phyloP scores from a whole-genome alignment of 1,284 basidiomycete species.

The Papiliotrema terrestris region DNA sequence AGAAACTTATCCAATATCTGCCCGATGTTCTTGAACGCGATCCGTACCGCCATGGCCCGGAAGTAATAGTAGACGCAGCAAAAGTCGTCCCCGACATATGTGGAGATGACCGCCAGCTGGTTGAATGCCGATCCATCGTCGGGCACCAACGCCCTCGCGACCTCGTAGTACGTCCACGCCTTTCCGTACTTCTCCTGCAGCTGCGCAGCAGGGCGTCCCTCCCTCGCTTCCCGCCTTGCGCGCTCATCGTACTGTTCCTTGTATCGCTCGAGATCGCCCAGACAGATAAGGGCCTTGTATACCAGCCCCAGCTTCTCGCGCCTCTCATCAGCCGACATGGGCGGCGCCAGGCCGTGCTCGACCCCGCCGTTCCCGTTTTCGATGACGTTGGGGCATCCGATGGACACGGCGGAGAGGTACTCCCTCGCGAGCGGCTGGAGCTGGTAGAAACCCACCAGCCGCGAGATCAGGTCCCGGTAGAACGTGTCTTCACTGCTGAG shows the following conservation, averaged over 20 bases:
- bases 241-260: conserved; percentile 67
- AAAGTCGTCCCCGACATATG: conserved; percentile 79
- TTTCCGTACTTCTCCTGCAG: conserved; percentile 56
- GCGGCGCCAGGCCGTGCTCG: conserved; percentile 26
- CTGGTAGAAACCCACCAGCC: conserved; percentile 64
- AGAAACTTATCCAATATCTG: conserved; percentile 77
- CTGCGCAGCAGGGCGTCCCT: conserved; percentile 10
- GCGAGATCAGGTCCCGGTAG: conserved; percentile 71
- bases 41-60: conserved; percentile 79
- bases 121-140: conserved; percentile 78
- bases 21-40: conserved; percentile 81
- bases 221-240: conserved; percentile 22
- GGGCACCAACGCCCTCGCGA: conserved; percentile 75
- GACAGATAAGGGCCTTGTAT: conserved; percentile 82
- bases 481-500: conserved; percentile 82
- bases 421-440: conserved; percentile 15
- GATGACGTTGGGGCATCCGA: conserved; percentile 51
- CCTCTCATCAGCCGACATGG: conserved; percentile 53
- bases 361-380: conserved; percentile 36
- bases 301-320: conserved; percentile 65
- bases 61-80: conserved; percentile 81
- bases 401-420: conserved; percentile 58
- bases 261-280: conserved; percentile 92
- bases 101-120: conserved; percentile 88
- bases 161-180: conserved; percentile 76